Percentiles rank a stretch among this genome's conserved stretches.
Conservation (phyloP, 495 filamentous ascomycete species). For the Antarctomyces pellizariae region DNA sequence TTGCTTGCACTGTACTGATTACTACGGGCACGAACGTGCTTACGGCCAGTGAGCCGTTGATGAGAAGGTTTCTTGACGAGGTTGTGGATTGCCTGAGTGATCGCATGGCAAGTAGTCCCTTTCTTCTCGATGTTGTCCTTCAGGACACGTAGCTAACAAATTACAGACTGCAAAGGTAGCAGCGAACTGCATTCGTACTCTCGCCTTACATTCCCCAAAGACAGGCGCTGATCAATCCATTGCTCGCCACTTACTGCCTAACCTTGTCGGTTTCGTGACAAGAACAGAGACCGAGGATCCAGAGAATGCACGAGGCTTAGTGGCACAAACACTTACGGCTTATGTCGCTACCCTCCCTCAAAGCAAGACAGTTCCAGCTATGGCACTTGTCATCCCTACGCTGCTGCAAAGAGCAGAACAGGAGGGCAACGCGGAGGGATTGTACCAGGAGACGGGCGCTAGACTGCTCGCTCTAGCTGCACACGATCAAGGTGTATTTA, state of each 20-base stretch:
- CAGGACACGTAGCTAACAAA: constrained; percentile 3
- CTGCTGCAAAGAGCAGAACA: constrained; percentile 47
- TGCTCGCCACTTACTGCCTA: constrained; percentile 48
- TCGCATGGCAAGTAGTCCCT: constrained; percentile 27
- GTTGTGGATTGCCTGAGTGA: constrained; percentile 68
- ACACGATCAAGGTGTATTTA: constrained; percentile 46
- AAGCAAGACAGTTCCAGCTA: constrained; percentile 30
- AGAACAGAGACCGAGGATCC: constrained; percentile 44
- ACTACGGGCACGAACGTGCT: constrained; percentile 54
- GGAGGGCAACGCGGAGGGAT: constrained; percentile 22
- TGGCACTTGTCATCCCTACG: constrained; percentile 54
- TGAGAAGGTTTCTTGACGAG: constrained; percentile 46
- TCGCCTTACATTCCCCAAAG: constrained; percentile 39
- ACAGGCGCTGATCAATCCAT: constrained; percentile 50
- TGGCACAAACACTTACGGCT: constrained; percentile 48
- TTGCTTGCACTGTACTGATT: constrained; percentile 71
- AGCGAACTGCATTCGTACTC: constrained; percentile 62
- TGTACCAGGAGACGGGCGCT: constrained; percentile 46
- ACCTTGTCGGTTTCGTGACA: constrained; percentile 49
- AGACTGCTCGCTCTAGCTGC: constrained; percentile 64
- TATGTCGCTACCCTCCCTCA: constrained; percentile 33
- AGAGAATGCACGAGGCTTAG: constrained; percentile 40
- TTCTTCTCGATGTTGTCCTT: too few relatives aligned
- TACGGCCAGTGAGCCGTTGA: constrained; percentile 43
- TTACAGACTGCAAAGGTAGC: constrained; percentile 61